Percentiles rank a stretch among this genome's conserved stretches.
Conservation (phyloP, 192 early-diverging fungal genomes). For the Coemansia sp. region DNA sequence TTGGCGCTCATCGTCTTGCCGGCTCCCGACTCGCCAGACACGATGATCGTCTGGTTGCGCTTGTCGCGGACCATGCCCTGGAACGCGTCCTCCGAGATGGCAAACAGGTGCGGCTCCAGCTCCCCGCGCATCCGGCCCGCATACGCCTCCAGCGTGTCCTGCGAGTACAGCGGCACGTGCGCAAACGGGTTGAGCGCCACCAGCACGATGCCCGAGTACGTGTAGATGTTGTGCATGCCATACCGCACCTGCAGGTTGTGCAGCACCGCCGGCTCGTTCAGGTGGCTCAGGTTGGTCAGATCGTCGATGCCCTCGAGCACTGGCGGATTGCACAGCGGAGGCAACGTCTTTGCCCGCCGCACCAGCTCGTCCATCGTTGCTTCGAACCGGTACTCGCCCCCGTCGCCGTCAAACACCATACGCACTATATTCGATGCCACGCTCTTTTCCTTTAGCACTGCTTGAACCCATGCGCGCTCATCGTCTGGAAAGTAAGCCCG, state of each 20-base stretch:
- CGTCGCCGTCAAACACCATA: slow-evolving; percentile 35
- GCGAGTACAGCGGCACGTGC: slow-evolving; percentile 85
- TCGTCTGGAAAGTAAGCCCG: slow-evolving; percentile 47
- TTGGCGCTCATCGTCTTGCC: slow-evolving; percentile 97
- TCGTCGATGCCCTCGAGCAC: slow-evolving; percentile 88
- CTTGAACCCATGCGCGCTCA: slow-evolving; percentile 45
- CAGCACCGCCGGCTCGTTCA: slow-evolving; percentile 95
- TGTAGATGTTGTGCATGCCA: slow-evolving; percentile 93
- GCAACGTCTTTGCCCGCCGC: slow-evolving; percentile 71
- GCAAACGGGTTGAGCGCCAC: slow-evolving; percentile 98
- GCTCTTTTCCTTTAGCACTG: slow-evolving; percentile 37
- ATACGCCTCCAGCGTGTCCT: slow-evolving; percentile 91
- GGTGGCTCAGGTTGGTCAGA: slow-evolving; percentile 90
- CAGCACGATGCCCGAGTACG: slow-evolving; percentile 98
- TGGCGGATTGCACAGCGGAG: slow-evolving; percentile 93
- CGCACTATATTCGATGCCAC: slow-evolving; percentile 20
- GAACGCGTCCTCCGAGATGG: too few relatives aligned
- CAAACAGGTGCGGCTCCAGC: too few relatives aligned
- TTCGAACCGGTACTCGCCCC: slow-evolving; percentile 57
- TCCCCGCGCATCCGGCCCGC: slow-evolving; percentile 90
- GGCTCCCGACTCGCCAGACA: slow-evolving; percentile 95
- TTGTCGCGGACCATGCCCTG: slow-evolving; percentile 92
- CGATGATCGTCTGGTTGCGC: slow-evolving; percentile 97
- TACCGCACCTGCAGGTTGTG: slow-evolving; percentile 93
- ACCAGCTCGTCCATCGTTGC: slow-evolving; percentile 71